Percentiles rank a stretch among this genome's conserved stretches.
phyloP scores from a whole-genome alignment of 768 basidiomycete genomes.

The Neoboletus subvelutipes region DNA sequence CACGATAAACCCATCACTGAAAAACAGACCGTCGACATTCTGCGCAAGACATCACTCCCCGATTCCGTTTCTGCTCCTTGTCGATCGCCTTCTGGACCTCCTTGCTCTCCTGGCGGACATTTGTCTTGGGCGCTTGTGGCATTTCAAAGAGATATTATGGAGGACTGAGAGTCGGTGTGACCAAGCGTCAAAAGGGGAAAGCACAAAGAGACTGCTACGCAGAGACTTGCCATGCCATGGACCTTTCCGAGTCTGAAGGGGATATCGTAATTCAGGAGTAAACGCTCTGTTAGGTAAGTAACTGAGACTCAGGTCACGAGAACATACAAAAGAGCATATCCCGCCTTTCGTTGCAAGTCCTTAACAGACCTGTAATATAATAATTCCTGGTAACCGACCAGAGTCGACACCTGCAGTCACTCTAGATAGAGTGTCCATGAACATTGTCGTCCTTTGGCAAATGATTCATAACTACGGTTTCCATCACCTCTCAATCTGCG shows the following conservation, averaged over 20 bases:
- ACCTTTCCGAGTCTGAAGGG: not conserved
- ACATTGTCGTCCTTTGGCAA: not conserved
- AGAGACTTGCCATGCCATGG: conserved; percentile 1
- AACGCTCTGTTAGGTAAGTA: conserved; percentile 13
- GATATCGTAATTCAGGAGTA: conserved; percentile 8
- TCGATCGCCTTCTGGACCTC: conserved; percentile 52
- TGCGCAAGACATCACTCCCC: conserved; percentile 55
- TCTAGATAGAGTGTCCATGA: not conserved
- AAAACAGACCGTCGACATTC: conserved; percentile 59
- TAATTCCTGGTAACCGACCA: not conserved
- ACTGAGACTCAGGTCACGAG: not conserved
- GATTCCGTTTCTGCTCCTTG: conserved; percentile 64
- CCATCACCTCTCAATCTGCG: conserved; percentile 19
- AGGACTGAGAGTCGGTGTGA: not conserved
- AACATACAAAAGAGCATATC: not conserved
- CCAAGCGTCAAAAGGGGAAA: not conserved
- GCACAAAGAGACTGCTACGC: not conserved
- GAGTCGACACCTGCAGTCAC: not conserved
- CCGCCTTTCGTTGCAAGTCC: not conserved
- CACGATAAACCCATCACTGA: not conserved
- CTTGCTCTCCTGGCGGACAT: conserved; percentile 34
- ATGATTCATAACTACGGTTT: not conserved
- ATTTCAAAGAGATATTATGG: conserved; percentile 27
- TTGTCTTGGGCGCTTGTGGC: conserved; percentile 52
- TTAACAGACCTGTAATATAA: not conserved